Evolutionary conservation across 2,329 filamentous ascomycete species (phyloP), one percentile per base, ranked within the genome.

Genomic region (Neofusicoccum ribis): DNA sequence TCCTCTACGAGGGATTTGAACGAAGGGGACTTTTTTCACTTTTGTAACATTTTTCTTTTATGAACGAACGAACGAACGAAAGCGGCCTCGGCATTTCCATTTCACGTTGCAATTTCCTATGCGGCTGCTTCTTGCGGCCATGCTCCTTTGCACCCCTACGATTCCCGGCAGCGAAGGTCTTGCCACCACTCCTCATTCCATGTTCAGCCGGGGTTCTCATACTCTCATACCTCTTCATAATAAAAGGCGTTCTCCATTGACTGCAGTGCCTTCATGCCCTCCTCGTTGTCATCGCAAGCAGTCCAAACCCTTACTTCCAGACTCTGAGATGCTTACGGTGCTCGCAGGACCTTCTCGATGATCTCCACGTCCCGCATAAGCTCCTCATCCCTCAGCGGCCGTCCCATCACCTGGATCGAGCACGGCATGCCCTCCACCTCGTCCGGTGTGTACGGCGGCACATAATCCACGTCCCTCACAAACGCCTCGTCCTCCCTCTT

Each of bases 351-450:
- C 23, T 59, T 65, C 36, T 75, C 72, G 11, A 79, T 72, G 6
- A 75, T 68, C 52, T 72, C 74, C 70, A 78, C 71, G 34, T 77
- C 69, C 46, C 76, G 70, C 12, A 79, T 59, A 58, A 79, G 46
- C 66, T 84, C 80, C 67, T 85, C 83, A 20, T 85, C 83, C 52
- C 79, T 77, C 73, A 83, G 79, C 1, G 76, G 75, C 8, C 78
- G 79, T 0, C 82, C 77, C 20, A 82, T 70, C 3, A 85, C 67
- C 67, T 85, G 82, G 3, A 85, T 69, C 3, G 81, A 75, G 20
- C 79, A 80, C 0, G 83, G 82, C 3, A 78, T 74, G 1, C 63
- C 63, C n/a, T 64, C 63, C 5, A 54, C 63, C 43, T 47, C 46
- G 7, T 31, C 63, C 12, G 63, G 27, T 78, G 61, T 69, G 75